These are phyloP conservation scores for Penicillium bovifimosum DNA, from an alignment of 495 filamentous ascomycete genomes.

Conservation along the genomic window DNA sequence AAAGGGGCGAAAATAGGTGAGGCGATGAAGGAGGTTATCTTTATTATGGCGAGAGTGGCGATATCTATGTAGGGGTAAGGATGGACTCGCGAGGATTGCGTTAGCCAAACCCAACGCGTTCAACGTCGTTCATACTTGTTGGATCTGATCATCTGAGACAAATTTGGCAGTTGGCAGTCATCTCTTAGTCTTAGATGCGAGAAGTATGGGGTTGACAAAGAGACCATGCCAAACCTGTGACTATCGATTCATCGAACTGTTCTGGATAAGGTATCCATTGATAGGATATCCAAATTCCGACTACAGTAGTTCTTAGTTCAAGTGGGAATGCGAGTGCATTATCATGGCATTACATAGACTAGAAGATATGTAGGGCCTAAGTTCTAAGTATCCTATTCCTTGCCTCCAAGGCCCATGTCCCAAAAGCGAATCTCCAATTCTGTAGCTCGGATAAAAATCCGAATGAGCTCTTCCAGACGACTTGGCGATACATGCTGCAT, in stretches of 20 bases:
- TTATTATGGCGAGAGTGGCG: neutral
- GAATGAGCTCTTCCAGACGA: slow-evolving; percentile 73
- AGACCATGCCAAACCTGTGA: too few relatives aligned
- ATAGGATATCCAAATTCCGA: too few relatives aligned
- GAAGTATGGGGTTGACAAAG: too few relatives aligned
- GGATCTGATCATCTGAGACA: too few relatives aligned
- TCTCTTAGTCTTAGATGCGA: too few relatives aligned
- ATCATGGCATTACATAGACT: neutral
- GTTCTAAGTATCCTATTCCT: slow-evolving; percentile 17
- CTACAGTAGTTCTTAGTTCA: too few relatives aligned
- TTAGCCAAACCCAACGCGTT: too few relatives aligned
- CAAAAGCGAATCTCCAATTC: slow-evolving; percentile 89
- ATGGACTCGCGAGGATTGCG: too few relatives aligned
- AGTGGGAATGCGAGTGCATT: neutral
- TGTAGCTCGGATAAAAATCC: slow-evolving; percentile 80
- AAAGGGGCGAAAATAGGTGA: neutral
- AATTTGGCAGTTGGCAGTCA: too few relatives aligned
- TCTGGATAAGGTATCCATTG: too few relatives aligned
- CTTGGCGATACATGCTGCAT: slow-evolving; percentile 62
- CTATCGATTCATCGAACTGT: too few relatives aligned
- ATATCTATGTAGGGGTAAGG: neutral
- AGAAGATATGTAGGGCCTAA: neutral
- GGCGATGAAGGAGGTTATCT: neutral
- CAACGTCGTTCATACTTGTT: too few relatives aligned
- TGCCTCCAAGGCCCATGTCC: slow-evolving; percentile 63